Conservation (phyloP, 225 moss, liverwort and hornwort genomes). For the Straminergon stramineum region DNA sequence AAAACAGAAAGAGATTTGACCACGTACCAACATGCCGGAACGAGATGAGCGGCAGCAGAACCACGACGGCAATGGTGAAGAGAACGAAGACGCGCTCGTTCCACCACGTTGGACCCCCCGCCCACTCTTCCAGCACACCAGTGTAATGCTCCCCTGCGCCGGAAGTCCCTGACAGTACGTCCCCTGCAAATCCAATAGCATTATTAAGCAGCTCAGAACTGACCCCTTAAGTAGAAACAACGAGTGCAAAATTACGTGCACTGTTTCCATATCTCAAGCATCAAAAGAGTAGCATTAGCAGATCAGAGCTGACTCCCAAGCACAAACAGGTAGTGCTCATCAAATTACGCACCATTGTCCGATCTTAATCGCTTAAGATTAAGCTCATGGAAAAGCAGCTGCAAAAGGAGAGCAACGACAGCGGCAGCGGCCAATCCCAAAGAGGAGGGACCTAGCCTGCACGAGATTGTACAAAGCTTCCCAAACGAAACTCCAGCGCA, state of each 20-base stretch:
- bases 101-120: constrained; percentile 86
- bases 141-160: constrained; percentile 38
- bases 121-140: constrained; percentile 72
- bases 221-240: not conserved
- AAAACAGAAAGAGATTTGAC: not conserved
- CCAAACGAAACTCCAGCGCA: not conserved
- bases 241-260: not conserved
- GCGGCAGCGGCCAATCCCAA: not conserved
- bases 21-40: constrained; percentile 72
- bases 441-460: not conserved
- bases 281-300: not conserved
- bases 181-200: constrained; percentile 32
- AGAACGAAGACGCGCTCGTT: constrained; percentile 65
- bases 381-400: not conserved
- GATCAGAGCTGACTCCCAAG: not conserved
- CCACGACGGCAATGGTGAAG: constrained; percentile 35
- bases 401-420: not conserved
- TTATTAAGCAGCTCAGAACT: not conserved
- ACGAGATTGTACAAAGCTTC: not conserved
- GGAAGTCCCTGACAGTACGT: constrained; percentile 67
- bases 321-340: not conserved
- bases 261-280: not conserved
- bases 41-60: constrained; percentile 63
- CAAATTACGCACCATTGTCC: not conserved
- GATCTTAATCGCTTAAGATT: not conserved